Percentiles rank a stretch among this genome's conserved stretches.
Conservation (phyloP, 805 yeast species). For the Kuraishia ogatae region DNA sequence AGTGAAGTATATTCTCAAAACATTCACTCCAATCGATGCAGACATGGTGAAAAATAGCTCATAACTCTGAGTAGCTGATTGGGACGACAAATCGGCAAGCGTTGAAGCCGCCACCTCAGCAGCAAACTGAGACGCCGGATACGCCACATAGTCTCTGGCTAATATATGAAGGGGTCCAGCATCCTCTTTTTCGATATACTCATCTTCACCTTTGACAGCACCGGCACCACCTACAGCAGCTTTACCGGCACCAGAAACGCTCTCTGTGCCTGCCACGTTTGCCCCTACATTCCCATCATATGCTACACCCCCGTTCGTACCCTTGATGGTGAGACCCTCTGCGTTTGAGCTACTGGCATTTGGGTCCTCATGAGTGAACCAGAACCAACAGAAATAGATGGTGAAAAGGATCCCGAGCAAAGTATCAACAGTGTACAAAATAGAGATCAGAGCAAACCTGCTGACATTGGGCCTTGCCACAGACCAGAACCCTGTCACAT, state of each 20-base stretch:
- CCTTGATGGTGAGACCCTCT: no score
- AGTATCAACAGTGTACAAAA: constrained; percentile 62
- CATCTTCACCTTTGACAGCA: no score
- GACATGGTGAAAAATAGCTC: constrained; percentile 51
- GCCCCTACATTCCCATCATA: not conserved
- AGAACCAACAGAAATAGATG: constrained; percentile 59
- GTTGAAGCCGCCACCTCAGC: not conserved
- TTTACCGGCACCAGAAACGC: not conserved
- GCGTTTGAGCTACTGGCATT: not conserved
- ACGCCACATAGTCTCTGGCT: not conserved
- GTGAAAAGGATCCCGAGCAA: constrained; percentile 60
- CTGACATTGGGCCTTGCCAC: constrained; percentile 49
- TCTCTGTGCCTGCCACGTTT: constrained; percentile 1
- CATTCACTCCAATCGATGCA: constrained; percentile 37
- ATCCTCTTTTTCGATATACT: no score
- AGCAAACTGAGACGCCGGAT: not conserved
- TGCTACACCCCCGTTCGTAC: no score
- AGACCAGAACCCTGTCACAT: constrained; percentile 45
- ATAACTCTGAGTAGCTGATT: constrained; percentile 53
- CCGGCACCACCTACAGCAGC: no score
- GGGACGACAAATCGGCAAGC: constrained; percentile 26
- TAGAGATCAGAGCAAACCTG: constrained; percentile 52
- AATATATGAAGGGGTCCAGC: no score
- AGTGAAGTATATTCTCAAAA: constrained; percentile 50
- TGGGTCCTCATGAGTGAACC: constrained; percentile 38